phyloP scores from a whole-genome alignment of 2,329 filamentous ascomycete species.

The Fusarium subtropicale region DNA sequence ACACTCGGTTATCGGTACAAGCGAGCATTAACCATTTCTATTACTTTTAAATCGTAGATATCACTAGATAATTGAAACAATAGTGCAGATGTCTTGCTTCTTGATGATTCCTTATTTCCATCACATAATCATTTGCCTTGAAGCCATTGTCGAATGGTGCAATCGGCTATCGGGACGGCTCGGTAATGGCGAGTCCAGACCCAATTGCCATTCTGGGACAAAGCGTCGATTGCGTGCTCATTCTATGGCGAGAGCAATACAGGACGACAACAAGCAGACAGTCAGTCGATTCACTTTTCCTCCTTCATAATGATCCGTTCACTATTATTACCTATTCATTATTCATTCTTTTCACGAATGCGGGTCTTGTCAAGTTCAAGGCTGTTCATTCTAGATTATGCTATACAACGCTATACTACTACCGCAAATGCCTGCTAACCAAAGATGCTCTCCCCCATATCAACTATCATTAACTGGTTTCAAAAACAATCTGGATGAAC shows the following conservation, averaged over 20 bases:
- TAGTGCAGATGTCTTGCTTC: neutral
- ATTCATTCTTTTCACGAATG: constrained; percentile 26
- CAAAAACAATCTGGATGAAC: constrained; percentile 10
- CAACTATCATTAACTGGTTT: constrained; percentile 5
- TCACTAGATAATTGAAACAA: neutral
- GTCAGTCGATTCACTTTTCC: constrained; percentile 8
- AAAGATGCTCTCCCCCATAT: neutral
- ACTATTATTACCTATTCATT: constrained; percentile 19
- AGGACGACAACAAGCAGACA: constrained; percentile 25
- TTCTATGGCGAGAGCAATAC: constrained; percentile 15
- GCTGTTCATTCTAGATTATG: constrained; percentile 31
- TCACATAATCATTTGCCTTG: neutral
- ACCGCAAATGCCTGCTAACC: constrained; percentile 15
- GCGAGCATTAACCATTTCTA: neutral
- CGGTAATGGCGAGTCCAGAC: constrained; percentile 25
- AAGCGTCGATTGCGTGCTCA: constrained; percentile 39
- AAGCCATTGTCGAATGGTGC: neutral
- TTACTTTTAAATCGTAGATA: neutral
- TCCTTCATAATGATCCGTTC: constrained; percentile 26
- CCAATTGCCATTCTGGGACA: constrained; percentile 14
- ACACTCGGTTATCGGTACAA: constrained; percentile 29
- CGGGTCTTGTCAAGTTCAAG: constrained; percentile 34
- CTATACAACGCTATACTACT: constrained; percentile 12
- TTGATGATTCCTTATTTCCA: neutral
- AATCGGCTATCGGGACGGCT: constrained; percentile 36